Percentiles rank a stretch among this genome's conserved stretches.
These are phyloP conservation scores for Solanum rostratum DNA, from an alignment of 257 asterid species.

Conservation along the genomic window DNA sequence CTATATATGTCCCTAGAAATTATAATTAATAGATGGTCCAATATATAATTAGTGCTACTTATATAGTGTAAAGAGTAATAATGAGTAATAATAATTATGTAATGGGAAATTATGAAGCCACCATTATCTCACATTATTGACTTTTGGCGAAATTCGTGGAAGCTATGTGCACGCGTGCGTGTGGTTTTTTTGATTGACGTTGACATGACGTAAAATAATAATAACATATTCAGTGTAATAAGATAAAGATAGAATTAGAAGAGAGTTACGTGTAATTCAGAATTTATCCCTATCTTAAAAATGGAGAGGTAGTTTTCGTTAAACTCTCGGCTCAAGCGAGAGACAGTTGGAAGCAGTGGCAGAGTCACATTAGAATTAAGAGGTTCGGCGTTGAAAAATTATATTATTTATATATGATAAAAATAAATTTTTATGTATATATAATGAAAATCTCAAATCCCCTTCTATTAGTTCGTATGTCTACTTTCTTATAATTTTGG, in stretches of 20 bases:
- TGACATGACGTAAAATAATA: background rate
- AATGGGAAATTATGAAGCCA: constrained; percentile 6
- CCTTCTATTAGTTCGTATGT: too few relatives aligned
- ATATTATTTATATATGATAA: too few relatives aligned
- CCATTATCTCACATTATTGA: constrained; percentile 12
- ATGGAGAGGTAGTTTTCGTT: background rate
- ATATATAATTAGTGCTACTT: background rate
- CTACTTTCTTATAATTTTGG: too few relatives aligned
- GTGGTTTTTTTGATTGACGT: background rate
- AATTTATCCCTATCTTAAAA: background rate
- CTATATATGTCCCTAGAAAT: background rate
- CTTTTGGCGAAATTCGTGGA: constrained; percentile 10
- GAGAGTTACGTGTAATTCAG: background rate
- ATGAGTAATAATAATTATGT: constrained; percentile 22
- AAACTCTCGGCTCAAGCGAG: fast-evolving
- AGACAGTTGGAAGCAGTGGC: too few relatives aligned
- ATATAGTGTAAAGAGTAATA: background rate
- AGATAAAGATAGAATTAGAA: background rate
- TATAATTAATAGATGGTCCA: background rate
- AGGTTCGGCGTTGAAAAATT: too few relatives aligned
- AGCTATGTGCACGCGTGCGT: constrained; percentile 21
- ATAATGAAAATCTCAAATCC: too few relatives aligned
- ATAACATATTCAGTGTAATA: background rate
- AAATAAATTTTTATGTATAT: too few relatives aligned
- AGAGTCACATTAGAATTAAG: too few relatives aligned